Evolutionary conservation across 495 filamentous ascomycete species (phyloP), one percentile per base, ranked within the genome.

Genomic region (Hypoxylon fuscum): DNA sequence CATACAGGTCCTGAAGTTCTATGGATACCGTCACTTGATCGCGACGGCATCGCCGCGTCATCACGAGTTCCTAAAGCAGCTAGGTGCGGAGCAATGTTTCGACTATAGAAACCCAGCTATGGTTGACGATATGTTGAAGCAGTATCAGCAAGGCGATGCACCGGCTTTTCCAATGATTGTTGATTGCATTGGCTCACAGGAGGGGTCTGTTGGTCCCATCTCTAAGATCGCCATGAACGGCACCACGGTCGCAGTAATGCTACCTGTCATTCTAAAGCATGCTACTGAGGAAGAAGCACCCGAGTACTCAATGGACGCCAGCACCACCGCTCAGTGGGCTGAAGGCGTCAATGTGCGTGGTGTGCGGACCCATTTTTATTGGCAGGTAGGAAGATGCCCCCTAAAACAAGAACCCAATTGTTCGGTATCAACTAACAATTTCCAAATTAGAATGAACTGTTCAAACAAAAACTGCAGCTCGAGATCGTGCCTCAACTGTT

Each of bases 131-230:
- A 72, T 82, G 10, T 31, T 74, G 9, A 42, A 58, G 21, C 38
- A 42, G 11, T 56, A 49, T 22, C 35, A 34, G 17, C 59, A 71
- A 43, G 51, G 62, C 0, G 55, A 55, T 10, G 25, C 29, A 10
- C 69, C 72, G 5, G 56, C 43, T 15, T 66, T 83, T 40, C 74
- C 76, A 23, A 71, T 74, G 31, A 71, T 85, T 6, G 48, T 86
- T 18, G 83, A 86, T 64, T 84, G 82, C 67, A 85, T 86, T 47
- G 83, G 82, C 5, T 80, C 76, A 0, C 62, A 68, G 34, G 53
- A 71, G 2, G 76, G 78, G 7, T 75, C 74, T 12, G 51, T 83
- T 23, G 53, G 46, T 5, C 77, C 77, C 1, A 59, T 84, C 27
- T 64, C 74, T 9, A 76, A 72, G 63, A 71, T 85, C 14, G 80